Percentiles rank a stretch among this genome's conserved stretches.
Conservation (phyloP, 352 stramenopile species). For the Pilasporangium apinafurcum region DNA sequence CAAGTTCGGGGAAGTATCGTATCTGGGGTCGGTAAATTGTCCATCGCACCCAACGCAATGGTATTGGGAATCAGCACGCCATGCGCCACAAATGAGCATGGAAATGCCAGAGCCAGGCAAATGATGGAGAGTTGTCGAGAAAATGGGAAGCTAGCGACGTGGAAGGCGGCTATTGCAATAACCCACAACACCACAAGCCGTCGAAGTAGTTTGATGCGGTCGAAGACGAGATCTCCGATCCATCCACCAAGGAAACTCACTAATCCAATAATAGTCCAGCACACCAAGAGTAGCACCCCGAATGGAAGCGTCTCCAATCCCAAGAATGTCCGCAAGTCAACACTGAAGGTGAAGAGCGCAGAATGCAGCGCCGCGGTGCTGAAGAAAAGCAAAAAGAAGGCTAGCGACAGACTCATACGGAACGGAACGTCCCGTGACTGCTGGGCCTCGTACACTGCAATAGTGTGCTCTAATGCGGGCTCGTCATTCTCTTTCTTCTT, state of each 20-base stretch:
- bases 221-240: conserved; percentile 33
- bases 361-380: conserved; percentile 57
- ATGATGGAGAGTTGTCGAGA: conserved; percentile 17
- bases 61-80: conserved; percentile 41
- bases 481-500: neutral
- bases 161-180: conserved; percentile 33
- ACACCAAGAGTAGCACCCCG: conserved; percentile 44
- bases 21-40: too few relatives aligned
- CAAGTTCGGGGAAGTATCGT: too few relatives aligned
- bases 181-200: conserved; percentile 33
- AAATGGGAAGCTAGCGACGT: conserved; percentile 26
- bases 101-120: conserved; percentile 27
- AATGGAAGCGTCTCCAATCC: conserved; percentile 42
- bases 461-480: conserved; percentile 9
- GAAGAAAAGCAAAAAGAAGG: conserved; percentile 42
- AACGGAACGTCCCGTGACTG: conserved; percentile 14
- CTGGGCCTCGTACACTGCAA: conserved; percentile 7
- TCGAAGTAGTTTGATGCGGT: conserved; percentile 41
- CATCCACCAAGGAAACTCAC: conserved; percentile 41
- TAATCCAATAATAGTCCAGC: conserved; percentile 47
- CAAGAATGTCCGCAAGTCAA: conserved; percentile 37
- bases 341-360: conserved; percentile 56
- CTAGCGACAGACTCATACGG: conserved; percentile 18
- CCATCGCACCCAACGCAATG: conserved; percentile 37
- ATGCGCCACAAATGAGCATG: conserved; percentile 32